Evolutionary conservation across 2,329 filamentous ascomycete genomes (phyloP), one percentile per base, ranked within the genome.

Genomic region (Trichoderma atrobrunneum): DNA sequence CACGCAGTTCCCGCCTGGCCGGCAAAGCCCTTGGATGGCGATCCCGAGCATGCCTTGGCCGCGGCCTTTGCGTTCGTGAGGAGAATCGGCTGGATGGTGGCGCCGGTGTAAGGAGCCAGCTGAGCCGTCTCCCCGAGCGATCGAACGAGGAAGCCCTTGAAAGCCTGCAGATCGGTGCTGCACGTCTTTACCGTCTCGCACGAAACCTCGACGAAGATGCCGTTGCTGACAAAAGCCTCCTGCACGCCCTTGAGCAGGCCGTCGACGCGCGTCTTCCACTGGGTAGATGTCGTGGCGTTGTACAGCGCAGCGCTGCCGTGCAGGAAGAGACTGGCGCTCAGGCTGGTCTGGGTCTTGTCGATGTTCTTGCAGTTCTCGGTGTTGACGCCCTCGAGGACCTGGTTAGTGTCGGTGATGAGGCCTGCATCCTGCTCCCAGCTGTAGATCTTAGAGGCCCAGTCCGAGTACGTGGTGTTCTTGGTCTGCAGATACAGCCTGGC

Each of bases 401-500:
- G 86, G 76, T 87, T 91, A 1, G 86, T 81, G 3, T 85, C 79
- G 72, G 90, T 88, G 69, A 94, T 86, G 72, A 91, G 86, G 8
- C 86, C 86, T 1, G 90, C 82, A 1, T 78, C 77, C 34, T 79
- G 78, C 10, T 89, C 84, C 88, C 91, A 91, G 51, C 92, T 84
- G 82, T 87, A 93, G 0, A 86, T 84, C 76, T 87, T 88, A 70
- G 85, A 84, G 0, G 91, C 91, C 84, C 88, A 90, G 3, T 89
- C 82, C 2, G 85, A 83, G 76, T 93, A 93, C 0, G 90, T 91
- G 1, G 83, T 75, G 76, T 93, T 91, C 28, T 83, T 83, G 0
- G 90, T 93, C 80, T 93, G 94, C 11, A 89, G 86, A 0, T 90
- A 91, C 16, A 95, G 85, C 11, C 92, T 88, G 12, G 92, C 88